Base-by-base conservation (phyloP, 768 basidiomycete genomes). In the Trametes cinnabarina region DNA sequence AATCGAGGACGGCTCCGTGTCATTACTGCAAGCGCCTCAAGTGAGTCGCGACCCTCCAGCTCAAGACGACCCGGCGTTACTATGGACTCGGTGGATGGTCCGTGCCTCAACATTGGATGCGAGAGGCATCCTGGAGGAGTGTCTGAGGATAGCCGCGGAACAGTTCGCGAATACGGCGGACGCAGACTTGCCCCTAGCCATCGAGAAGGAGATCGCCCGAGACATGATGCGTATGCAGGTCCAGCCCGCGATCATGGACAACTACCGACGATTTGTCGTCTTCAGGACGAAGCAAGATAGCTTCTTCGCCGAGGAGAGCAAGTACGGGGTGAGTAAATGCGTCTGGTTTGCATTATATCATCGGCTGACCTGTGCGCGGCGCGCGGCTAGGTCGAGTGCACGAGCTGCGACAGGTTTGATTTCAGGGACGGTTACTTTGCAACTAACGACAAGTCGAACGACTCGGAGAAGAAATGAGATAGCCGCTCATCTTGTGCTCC, bases 231-330 rank as follows among this genome's bases (percentile, higher is more conserved):
- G 63, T 39, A 80, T 89, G 76, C 85, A 87, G 63, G 69, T 72
- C 42, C 87, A 90, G 58, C 87, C 85, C n/a, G 70, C 64, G 22
- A 74, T 90, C 34, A 84, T 87, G 81, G 71, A 76, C 46, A 65
- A 75, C 28, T 84, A 85, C 65, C 80, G 90, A 25, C 81, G 90
- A 25, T 91, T 81, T 69, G 82, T 88, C 11, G 76, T 88, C 1
- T 71, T 92, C 35, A 77, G 68, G 23, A 66, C 63, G 73, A 74
- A 58, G 40, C 49, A 34, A 9, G 79, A 61, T 59, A 54, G 11
- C 22, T 40, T 23, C 40, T 37, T 65, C 56, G 59, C 28, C 57
- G 43, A 50, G 17, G 68, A 76, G 42, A 41, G 54, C 37, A 69
- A 66, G 44, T 68, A 74, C 57, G 84, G 81, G 57, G 87, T 88